Evolutionary conservation across 2,329 filamentous ascomycete species (phyloP).

Genomic region (Fusarium subtropicale): DNA sequence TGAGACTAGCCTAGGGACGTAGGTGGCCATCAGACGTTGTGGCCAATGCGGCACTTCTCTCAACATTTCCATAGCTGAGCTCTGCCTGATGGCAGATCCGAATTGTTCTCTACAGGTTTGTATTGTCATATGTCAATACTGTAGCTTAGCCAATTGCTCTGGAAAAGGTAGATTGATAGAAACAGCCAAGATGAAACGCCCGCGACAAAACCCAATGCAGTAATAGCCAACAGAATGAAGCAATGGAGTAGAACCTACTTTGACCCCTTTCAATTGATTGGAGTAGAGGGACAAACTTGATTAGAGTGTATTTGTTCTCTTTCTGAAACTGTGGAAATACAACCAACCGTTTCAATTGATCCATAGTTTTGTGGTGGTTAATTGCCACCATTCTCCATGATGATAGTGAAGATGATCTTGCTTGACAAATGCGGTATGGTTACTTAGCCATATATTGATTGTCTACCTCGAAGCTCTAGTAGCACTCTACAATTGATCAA

Average conservation of each 20-base stretch:
- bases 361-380: background rate
- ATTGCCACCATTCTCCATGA: background rate
- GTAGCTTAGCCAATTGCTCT: background rate
- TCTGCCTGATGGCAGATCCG: fast-evolving
- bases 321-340: background rate
- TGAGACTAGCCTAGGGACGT: background rate
- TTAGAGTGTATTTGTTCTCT: background rate
- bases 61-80: background rate
- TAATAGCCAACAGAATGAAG: background rate
- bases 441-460: background rate
- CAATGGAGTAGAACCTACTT: background rate
- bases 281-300: fast-evolving
- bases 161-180: background rate
- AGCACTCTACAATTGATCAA: background rate
- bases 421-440: background rate
- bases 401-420: background rate
- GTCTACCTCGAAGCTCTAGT: background rate
- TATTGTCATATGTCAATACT: background rate
- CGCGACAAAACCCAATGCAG: background rate
- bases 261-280: background rate
- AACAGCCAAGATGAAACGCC: background rate
- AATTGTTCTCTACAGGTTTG: background rate
- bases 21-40: background rate
- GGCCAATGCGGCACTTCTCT: background rate
- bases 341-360: background rate